Evolutionary conservation across 2,329 filamentous ascomycete genomes (phyloP), one percentile per base, ranked within the genome.

Genomic region (Apiospora kogelbergensis): DNA sequence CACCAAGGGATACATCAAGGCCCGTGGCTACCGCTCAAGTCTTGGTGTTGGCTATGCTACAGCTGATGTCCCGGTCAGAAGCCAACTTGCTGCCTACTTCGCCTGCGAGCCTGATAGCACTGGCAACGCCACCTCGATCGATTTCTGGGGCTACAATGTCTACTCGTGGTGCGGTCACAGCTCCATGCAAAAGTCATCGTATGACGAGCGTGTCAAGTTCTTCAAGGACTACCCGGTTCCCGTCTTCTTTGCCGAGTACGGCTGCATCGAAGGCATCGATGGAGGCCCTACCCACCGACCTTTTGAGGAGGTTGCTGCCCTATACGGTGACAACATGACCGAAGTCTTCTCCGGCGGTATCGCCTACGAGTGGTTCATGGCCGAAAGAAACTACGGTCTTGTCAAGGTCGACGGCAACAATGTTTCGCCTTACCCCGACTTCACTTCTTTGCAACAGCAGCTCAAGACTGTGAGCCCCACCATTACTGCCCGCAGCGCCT

Each of bases 111-210:
- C 89, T 71, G 79, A 85, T 42, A 83, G 85, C 10, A 82, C 71
- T 83, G 77, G 57, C 17, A 68, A 72, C 24, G 20, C 68, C 11
- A 75, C 77, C 13, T 81, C 92, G 71, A 97, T 98, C 73, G 96
- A 99, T 83, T 98, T 97, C 86, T 99, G 95, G 93, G 96, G 96
- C 70, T 98, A 98, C 91, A 99, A 99, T 87, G 97, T 98, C 84
- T 99, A 99, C 88, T 97, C 95, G 67, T 99, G 96, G 96, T 99
- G 96, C 80, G 96, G 95, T 74, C 81, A 95, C 75, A 97, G 93
- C 78, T 89, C 85, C 76, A 96, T 92, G 84, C 78, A 85, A 44
- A 78, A 86, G 70, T 98, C 96, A 3, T 93, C 94, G 68, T 99
- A 95, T 83, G 86, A 91, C 73, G 86, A 90, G 68, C 92, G 95